Base-by-base conservation (phyloP, 2,329 filamentous ascomycete species). In the Paracoccidioides lutzii region DNA sequence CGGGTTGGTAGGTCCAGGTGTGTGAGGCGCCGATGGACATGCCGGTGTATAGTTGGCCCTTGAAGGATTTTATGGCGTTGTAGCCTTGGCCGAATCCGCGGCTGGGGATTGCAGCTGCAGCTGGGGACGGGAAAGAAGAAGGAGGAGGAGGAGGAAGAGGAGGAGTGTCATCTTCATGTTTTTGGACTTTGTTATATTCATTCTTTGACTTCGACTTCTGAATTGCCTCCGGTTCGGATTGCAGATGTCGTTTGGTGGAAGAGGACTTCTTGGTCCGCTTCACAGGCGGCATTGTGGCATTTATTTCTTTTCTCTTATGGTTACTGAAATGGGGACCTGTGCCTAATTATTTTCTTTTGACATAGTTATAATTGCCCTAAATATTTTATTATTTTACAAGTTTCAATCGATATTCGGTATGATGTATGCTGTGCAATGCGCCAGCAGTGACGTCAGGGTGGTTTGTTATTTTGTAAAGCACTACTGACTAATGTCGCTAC, bases 1-100 rank as follows among this genome's bases (percentile, higher is more conserved):
- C 67, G n/a, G 61, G 61, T 28, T 69, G 66, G 49, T 71, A 71
- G 45, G 64, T 69, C 68, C 69, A 71, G 32, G 62, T 69, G 54
- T 70, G 67, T 0, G 68, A 69, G 7, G 67, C 68, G 8, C 69
- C 68, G 38, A 71, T 64, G 0, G 67, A 65, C 62, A 70, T 73
- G 4, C 66, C 69, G 8, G 70, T 67, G 55, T 69, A 70, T 30
- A 65, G 60, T 44, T 68, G 65, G 10, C 69, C 67, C n/a, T 66
- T 62, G 60, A 65, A 64, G 1, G 61, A 60, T 54, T 71, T 69
- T 12, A 70, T 59, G 3, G 64, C 59, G 55, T 69, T 69, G 58
- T 69, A 70, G 9, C 64, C 62, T 35, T 58, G 55, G 8, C 55
- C 57, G 4, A 60, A 55, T 48, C 22, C 54, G 12, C 6, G 1